These are phyloP conservation scores for Phaeotremella skinneri DNA, from an alignment of 768 basidiomycete species.

Conservation along the genomic window DNA sequence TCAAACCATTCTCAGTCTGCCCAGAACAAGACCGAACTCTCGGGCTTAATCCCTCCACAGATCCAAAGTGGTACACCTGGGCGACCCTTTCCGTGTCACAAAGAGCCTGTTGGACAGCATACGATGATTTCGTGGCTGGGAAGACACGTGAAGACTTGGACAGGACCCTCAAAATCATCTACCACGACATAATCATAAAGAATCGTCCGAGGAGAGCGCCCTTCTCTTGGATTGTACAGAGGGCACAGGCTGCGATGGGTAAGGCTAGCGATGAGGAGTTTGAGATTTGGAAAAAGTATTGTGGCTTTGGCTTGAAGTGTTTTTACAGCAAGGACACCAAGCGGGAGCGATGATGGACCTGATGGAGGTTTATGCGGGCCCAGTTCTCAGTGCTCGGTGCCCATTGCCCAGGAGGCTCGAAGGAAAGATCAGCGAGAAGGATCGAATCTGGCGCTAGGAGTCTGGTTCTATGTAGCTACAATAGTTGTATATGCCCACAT, in stretches of 20 bases:
- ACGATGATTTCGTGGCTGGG: background rate
- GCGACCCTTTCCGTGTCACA: slow-evolving; percentile 26
- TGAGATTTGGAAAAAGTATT: background rate
- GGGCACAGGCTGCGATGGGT: background rate
- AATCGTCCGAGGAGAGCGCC: background rate
- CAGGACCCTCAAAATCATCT: background rate
- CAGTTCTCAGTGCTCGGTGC: too few relatives aligned
- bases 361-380: too few relatives aligned
- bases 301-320: background rate
- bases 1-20: too few relatives aligned
- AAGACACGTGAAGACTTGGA: background rate
- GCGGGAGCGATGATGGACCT: too few relatives aligned
- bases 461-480: too few relatives aligned
- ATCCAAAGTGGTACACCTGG: slow-evolving; percentile 8
- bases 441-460: too few relatives aligned
- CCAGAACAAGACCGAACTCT: background rate
- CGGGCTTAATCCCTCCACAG: background rate
- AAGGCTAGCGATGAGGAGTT: background rate
- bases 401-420: too few relatives aligned
- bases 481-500: too few relatives aligned
- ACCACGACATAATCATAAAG: background rate
- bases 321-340: too few relatives aligned
- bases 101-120: slow-evolving; percentile 28
- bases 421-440: too few relatives aligned
- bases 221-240: background rate